Evolutionary conservation across 2,329 filamentous ascomycete genomes (phyloP).

Genomic region (Tolypocladium tropicale): DNA sequence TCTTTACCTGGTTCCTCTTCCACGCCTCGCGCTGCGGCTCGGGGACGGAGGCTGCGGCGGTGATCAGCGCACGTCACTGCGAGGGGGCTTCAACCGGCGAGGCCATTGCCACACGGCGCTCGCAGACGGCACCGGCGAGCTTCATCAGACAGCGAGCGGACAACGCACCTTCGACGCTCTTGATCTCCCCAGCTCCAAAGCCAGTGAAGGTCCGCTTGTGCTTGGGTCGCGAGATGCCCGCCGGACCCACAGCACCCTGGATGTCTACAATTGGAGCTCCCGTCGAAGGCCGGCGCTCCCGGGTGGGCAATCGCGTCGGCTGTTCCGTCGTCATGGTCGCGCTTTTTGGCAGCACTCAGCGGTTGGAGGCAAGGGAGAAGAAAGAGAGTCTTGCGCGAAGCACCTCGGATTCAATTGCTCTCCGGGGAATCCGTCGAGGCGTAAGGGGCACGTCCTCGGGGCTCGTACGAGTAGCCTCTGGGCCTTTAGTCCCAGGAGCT

Average conservation of each 20-base stretch:
- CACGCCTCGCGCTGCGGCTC: constrained; percentile 78
- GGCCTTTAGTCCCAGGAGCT: background rate
- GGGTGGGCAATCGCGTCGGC: constrained; percentile 31
- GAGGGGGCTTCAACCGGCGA: background rate
- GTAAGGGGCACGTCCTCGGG: background rate
- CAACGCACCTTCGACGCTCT: constrained; percentile 71
- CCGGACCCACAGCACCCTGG: constrained; percentile 74
- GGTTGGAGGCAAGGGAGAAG: no score
- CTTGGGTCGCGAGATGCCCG: constrained; percentile 79
- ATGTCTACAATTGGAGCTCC: constrained; percentile 80
- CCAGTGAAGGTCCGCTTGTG: constrained; percentile 96
- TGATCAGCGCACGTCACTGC: background rate
- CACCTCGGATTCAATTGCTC: background rate
- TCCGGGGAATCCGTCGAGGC: background rate
- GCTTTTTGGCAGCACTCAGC: background rate
- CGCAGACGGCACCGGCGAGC: background rate
- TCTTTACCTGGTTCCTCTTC: constrained; percentile 52
- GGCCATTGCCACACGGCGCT: background rate
- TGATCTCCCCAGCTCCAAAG: constrained; percentile 84
- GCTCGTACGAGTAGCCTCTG: background rate
- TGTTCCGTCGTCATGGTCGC: constrained; percentile 24
- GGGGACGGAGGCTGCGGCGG: constrained; percentile 58
- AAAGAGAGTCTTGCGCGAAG: no score
- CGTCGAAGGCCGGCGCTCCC: constrained; percentile 73
- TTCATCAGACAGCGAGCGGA: background rate